Conservation (phyloP, 1,284 basidiomycete species). For the Cutaneotrichosporon dermatis region DNA sequence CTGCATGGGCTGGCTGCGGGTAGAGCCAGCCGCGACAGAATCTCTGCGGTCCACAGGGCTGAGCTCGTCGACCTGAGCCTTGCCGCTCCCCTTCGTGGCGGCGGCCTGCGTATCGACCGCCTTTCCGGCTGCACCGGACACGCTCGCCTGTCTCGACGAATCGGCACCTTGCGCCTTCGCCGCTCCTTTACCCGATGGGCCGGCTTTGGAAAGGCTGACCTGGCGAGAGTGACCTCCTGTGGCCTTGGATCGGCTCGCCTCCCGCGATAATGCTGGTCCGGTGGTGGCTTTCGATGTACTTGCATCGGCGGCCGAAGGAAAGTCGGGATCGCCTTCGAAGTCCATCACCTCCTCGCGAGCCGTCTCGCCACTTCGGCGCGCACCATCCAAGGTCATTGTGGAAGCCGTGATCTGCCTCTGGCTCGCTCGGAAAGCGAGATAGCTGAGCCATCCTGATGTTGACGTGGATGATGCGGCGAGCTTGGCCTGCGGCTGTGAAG, state of each 20-base stretch:
- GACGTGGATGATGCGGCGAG: conserved; percentile 21
- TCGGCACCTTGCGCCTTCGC: not conserved
- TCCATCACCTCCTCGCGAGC: conserved; percentile 41
- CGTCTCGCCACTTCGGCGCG: conserved; percentile 6
- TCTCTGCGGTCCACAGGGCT: not conserved
- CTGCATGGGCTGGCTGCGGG: not conserved
- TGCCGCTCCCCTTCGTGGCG: not conserved
- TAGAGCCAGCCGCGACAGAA: not conserved
- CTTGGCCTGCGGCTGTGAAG: conserved; percentile 1
- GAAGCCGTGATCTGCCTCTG: conserved; percentile 38
- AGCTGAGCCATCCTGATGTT: conserved; percentile 40
- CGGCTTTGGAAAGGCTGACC: not conserved
- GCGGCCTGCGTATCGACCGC: not conserved
- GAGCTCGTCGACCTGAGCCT: not conserved
- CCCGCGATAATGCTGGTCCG: not conserved
- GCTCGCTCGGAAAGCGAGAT: conserved; percentile 38
- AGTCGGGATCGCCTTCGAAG: conserved; percentile 41
- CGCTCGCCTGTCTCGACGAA: not conserved
- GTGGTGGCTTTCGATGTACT: not conserved
- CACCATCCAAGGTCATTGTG: conserved; percentile 10
- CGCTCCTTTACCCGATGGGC: not conserved
- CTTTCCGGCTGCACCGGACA: not conserved
- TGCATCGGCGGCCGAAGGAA: conserved; percentile 22
- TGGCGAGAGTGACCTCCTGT: not conserved
- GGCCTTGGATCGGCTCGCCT: not conserved